phyloP scores from a whole-genome alignment of 192 early-diverging fungal genomes.

The Cetraspora pellucida region DNA sequence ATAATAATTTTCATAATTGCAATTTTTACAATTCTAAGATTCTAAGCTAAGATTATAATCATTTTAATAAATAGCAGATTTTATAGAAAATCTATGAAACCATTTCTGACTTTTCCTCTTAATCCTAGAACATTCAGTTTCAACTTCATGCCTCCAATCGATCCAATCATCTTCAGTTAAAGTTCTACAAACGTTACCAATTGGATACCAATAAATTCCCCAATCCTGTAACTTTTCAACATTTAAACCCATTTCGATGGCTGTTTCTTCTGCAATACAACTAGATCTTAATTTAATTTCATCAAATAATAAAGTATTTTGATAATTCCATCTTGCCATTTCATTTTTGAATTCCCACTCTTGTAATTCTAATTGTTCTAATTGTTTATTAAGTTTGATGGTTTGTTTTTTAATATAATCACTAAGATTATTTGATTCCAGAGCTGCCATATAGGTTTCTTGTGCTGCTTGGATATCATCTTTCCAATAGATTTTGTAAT shows the following conservation, averaged over 20 bases:
- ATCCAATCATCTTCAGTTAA: slow-evolving; percentile 14
- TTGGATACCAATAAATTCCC: slow-evolving; percentile 15
- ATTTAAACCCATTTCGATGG: background rate
- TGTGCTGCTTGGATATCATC: background rate
- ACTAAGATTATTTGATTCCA: background rate
- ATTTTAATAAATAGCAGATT: too few species aligned
- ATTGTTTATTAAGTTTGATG: background rate
- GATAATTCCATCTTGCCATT: slow-evolving; percentile 6
- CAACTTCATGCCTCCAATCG: background rate
- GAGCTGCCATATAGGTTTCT: background rate
- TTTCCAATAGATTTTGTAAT: slow-evolving; percentile 16
- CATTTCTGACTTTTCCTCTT: background rate
- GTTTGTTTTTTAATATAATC: background rate
- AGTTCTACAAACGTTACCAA: background rate
- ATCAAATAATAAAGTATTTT: background rate
- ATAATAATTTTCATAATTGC: too few species aligned
- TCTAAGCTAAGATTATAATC: too few species aligned
- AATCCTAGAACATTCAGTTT: background rate
- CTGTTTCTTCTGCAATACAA: slow-evolving; percentile 7
- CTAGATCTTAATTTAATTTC: slow-evolving; percentile 2
- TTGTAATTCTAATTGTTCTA: background rate
- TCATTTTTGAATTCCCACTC: slow-evolving; percentile 14
- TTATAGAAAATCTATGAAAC: background rate
- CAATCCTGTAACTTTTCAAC: background rate
- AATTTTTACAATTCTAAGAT: too few species aligned